Base-by-base conservation (phyloP, 768 basidiomycete species). In the Pulveroboletus sp. region DNA sequence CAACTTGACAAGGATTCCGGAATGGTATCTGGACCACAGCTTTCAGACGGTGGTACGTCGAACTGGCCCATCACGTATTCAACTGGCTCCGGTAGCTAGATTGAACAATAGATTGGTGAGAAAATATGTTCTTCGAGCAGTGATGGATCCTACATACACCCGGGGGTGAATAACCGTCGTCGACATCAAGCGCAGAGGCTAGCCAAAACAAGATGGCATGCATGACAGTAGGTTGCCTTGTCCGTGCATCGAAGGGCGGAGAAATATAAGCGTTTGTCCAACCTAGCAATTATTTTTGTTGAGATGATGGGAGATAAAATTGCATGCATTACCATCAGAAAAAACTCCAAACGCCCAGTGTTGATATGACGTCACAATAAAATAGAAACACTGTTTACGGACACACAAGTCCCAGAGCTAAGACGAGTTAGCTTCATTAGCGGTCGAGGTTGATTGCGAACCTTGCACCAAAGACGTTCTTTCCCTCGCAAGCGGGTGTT, bases 321-420 rank as follows among this genome's bases (percentile, higher is more conserved):
- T 9, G 20, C 12, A 34, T 33, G 48, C 35, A 38, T 55, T 61
- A 81, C 82, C 78, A 58, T 65, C 61, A n/a, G 80, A 79, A 58
- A 83, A 84, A 19, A 69, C 74, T 5, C 82, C 82, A 55, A 84
- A 84, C 6, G 77, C 68, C 82, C 82, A 84, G 14, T 78, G 72
- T 39, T 75, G 72, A 57, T 82, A 84, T 4, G 77, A 78, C 6
- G 81, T 82, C 43, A 84, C 57, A 14, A 82, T 73, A 44, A 84
- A 84, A 72, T 76, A 81, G 24, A 70, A 76, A 4, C 75, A 73
- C 21, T 73, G 69, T 51, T 68, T 69, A 34, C 66, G 59, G 38
- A 73, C 75, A 63, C 82, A 84, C 17, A 69, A 55, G 59, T 84
- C 82, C 78, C 80, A 84, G 29, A 67, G 52, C 66, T 67, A 45